Evolutionary conservation across 257 asterid species (phyloP).

Genomic region (Gardenia jasminoides): DNA sequence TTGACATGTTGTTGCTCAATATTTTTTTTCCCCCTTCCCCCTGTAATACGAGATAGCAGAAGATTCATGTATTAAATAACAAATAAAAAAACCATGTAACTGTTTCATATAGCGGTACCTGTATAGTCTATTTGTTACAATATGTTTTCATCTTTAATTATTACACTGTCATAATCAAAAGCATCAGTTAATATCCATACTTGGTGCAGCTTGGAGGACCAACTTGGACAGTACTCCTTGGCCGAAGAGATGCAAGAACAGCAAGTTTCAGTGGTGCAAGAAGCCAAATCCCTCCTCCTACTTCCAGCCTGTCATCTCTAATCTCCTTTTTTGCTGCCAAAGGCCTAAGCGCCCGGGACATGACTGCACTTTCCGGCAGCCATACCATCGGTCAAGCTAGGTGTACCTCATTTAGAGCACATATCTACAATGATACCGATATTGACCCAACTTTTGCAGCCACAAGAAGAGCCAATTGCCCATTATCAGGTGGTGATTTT

Average conservation of each 20-base stretch:
- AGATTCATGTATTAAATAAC: no score
- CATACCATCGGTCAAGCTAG: constrained; percentile 70
- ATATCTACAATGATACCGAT: constrained; percentile 60
- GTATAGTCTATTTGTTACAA: not conserved
- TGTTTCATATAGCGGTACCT: not conserved
- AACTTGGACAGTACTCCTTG: constrained; percentile 49
- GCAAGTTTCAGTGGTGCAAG: constrained; percentile 51
- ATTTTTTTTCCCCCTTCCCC: no score
- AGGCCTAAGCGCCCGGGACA: constrained; percentile 50
- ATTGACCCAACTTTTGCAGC: constrained; percentile 48
- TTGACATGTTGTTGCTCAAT: no score
- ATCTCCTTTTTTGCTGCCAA: constrained; percentile 39
- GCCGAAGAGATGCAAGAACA: constrained; percentile 62
- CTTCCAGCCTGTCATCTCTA: constrained; percentile 38
- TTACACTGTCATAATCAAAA: not conserved
- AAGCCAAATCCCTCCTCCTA: constrained; percentile 45
- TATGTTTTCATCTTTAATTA: no score
- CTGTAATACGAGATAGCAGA: no score
- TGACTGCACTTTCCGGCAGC: constrained; percentile 65
- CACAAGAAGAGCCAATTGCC: constrained; percentile 48
- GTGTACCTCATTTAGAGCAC: constrained; percentile 47
- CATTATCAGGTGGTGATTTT: constrained; percentile 42
- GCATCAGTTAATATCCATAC: not conserved
- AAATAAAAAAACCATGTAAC: not conserved
- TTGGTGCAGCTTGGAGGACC: constrained; percentile 52